Evolutionary conservation across 2,329 filamentous ascomycete species (phyloP), one percentile per base, ranked within the genome.

Genomic region (Clonostachys chloroleuca): DNA sequence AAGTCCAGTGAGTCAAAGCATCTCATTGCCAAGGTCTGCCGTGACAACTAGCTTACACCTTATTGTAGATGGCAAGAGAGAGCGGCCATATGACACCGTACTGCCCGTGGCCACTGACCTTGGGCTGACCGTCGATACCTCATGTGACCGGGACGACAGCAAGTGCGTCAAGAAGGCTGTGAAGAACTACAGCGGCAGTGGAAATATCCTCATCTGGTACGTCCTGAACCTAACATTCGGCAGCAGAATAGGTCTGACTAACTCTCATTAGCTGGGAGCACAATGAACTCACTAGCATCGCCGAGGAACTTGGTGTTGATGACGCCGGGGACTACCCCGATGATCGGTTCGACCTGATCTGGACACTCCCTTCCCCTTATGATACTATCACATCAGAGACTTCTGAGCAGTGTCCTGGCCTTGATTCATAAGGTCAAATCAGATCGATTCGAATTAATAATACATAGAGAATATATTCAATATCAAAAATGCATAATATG

Each of bases 171-270:
- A 67, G 18, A 60, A 78, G 6, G 67, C 66, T 1, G 72, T 84
- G 2, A 54, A 75, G 2, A 52, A 53, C 6, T 81, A 80, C 50
- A 48, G 55, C 0, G 75, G 76, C 1, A 49, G 58, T 0, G 78
- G 78, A 2, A 84, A 84, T 52, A 76, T 85, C 42, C 59, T 85
- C 41, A 77, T 84, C 49, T 82, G 70, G 69, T 71, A 53, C 34
- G 40, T 18, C 9, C 24, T 30, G 24, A 30, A 10, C 9, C 24
- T 3, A 10, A 30, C 9, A 30, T 10, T 8, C 5, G 9, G 2
- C 24, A 30, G 24, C 24, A 30, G 24, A 30, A 30, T 30, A 30
- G 8, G 24, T 9, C 9, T 30, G 3, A 30, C 24, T 10, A 30
- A 30, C 24, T 30, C 24, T 30, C 24, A 30, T 30, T 6, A 74